Evolutionary conservation across 495 filamentous ascomycete species (phyloP), one percentile per base, ranked within the genome.

Genomic region (Penicillium tannophilum): DNA sequence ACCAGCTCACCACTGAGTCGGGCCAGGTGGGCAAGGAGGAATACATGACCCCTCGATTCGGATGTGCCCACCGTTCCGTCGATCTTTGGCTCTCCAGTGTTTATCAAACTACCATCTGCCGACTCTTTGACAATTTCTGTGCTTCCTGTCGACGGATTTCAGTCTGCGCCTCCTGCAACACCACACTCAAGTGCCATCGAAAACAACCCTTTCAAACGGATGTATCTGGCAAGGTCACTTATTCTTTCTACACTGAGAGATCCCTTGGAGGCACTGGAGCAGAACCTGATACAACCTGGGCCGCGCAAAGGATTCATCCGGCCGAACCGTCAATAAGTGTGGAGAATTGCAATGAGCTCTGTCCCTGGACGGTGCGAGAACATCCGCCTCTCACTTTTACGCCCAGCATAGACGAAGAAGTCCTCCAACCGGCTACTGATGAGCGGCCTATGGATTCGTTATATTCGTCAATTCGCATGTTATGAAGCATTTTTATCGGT

Each of bases 71-170:
- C 61, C 70, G 76, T 49, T 79, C 77, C 2, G 67, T 79, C 46
- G 77, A 80, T 56, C 58, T 79, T 26, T 80, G 77, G 77, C 55
- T 80, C 17, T 72, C 75, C 2, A 73, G 75, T 24, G 74, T 78
- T 23, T 74, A 77, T 49, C 76, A 80, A 55, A 72, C 71, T 16
- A 74, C 71, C 3, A 64, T 79, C 43, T 80, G 77, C 35, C 73
- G 71, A 12, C 60, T 74, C 8, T 69, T 74, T 46, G 74, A 78
- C 55, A 69, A 65, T 8, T 64, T 65, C 50, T 80, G 77, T 46
- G 50, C 64, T 11, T 74, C 75, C 0, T 80, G 77, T 60, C 63
- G 65, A 39, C 73, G 73, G 17, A 79, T 79, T 23, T 69, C 73
- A 0, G 66, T 74, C 24, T 80, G 77, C 67, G 68, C 70, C 52